Base-by-base conservation (phyloP, 108 stramenopile species). In the Cyclotella sp. region DNA sequence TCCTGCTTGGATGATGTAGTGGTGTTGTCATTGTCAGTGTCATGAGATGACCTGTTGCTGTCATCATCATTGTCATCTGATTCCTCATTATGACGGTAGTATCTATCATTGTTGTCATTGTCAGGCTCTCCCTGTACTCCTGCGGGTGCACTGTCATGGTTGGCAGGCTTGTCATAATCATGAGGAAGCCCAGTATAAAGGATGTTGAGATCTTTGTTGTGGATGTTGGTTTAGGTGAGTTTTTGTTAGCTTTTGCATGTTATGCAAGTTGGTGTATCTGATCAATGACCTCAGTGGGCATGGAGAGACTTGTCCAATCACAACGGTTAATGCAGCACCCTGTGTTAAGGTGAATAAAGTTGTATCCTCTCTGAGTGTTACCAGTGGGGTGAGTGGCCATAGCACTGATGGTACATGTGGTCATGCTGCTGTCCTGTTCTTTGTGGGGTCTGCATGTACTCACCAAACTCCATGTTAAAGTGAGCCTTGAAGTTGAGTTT, bases 371-470 rank as follows among this genome's bases (percentile, higher is more conserved):
- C 8, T 51, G 49, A 8, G 2, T 34, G 34, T 34, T 34, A 6
- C 34, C 34, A 34, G 19, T 51, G 49, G 34, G 34, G 6, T 6
- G 34, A 6, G 16, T 51, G 49, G n/a, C 49, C 6, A 19, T 51
- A 8, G 49, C 49, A 8, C 49, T 8, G 8, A 51, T 8, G 19
- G 49, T 51, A 19, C 49, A 8, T 19, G 49, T 16, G 49, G 49
- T 8, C 49, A 51, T 51, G 49, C 49, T 51, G 49, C 8, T 51
- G 19, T 51, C 19, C 6, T 70, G 67, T 30, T 75, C 81, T 19
- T 87, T 77, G 44, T 84, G 84, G n/a, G 1, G 70, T 71, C 39
- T 84, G 86, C 30, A 84, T 77, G 60, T 84, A 84, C 10, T 64
- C 60, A 19, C 83, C 83, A 69, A 75, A 82, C 58, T 75, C 73